Percentiles rank a stretch among this genome's conserved stretches.
These are phyloP conservation scores for Tricladium varicosporioides DNA, from an alignment of 2,329 filamentous ascomycete species.

Conservation along the genomic window DNA sequence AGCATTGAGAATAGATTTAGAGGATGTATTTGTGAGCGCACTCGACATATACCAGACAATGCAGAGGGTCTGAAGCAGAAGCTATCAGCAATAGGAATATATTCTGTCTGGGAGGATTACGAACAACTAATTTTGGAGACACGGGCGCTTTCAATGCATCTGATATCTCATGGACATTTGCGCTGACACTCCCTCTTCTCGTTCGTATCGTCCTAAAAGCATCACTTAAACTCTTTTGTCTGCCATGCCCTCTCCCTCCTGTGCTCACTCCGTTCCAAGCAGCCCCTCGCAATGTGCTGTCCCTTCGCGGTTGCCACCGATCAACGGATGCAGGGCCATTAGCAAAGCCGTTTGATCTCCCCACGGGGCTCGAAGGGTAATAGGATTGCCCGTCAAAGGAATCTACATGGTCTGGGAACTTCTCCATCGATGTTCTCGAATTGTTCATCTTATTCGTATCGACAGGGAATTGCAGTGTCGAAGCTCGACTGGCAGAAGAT, in stretches of 20 bases:
- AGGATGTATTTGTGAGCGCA: constrained; percentile 94
- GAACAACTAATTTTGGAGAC: constrained; percentile 83
- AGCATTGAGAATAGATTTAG: constrained; percentile 91
- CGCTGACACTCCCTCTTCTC: constrained; percentile 80
- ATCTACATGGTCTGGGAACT: constrained; percentile 57
- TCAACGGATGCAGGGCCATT: constrained; percentile 40
- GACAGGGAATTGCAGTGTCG: constrained; percentile 31
- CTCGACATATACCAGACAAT: constrained; percentile 93
- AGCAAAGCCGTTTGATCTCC: constrained; percentile 25
- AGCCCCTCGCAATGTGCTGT: constrained; percentile 37
- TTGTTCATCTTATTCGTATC: constrained; percentile 23
- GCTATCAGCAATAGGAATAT: constrained; percentile 29
- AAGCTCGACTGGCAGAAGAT: constrained; percentile 35
- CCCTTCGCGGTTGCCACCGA: constrained; percentile 61
- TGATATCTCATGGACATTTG: constrained; percentile 90
- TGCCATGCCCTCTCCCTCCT: constrained; percentile 51
- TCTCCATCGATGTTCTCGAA: constrained; percentile 45
- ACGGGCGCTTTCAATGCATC: constrained; percentile 88
- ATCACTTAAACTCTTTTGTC: constrained; percentile 86
- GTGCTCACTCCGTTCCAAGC: constrained; percentile 26
- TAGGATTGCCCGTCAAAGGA: constrained; percentile 25
- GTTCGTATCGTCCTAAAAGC: constrained; percentile 81
- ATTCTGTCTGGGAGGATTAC: constrained; percentile 25
- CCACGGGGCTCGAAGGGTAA: constrained; percentile 19
- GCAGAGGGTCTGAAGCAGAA: constrained; percentile 66